Percentiles rank a stretch among this genome's conserved stretches.
phyloP scores from a whole-genome alignment of 345 rosid genomes.

The Rhodamnia rubescens region DNA sequence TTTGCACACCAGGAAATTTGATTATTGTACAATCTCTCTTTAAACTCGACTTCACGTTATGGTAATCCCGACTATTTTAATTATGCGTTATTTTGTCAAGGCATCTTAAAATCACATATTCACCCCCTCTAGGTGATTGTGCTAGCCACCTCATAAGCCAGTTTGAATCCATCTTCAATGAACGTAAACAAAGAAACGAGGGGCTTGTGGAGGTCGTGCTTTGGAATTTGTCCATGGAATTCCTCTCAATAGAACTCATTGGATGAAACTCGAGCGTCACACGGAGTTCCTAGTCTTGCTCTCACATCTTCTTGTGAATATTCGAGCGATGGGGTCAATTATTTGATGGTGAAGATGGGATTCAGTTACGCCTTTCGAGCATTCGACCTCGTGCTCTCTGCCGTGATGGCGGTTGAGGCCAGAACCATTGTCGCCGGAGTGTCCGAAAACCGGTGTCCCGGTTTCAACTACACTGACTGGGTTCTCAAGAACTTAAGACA shows the following conservation, averaged over 20 bases:
- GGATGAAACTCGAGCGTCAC: background rate
- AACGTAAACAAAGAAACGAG: background rate
- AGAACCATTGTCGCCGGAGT: constrained; percentile 6
- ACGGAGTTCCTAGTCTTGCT: background rate
- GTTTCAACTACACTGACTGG: constrained; percentile 9
- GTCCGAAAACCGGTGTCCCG: constrained; percentile 3
- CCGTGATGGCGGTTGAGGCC: background rate
- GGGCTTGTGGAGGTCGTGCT: background rate
- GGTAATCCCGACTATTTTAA: too few species aligned
- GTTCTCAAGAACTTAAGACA: background rate
- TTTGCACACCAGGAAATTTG: too few species aligned
- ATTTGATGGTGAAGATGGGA: background rate
- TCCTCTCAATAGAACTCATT: background rate
- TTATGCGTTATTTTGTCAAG: too few species aligned
- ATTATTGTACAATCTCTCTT: too few species aligned
- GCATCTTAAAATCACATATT: too few species aligned
- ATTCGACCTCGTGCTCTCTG: background rate
- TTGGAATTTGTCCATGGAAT: background rate
- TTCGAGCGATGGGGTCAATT: background rate
- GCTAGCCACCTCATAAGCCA: background rate
- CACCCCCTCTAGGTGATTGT: too few species aligned
- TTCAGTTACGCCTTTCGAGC: background rate
- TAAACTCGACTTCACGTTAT: too few species aligned
- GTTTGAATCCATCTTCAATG: background rate
- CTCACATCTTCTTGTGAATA: background rate